A percentile compares a stretch with the other conserved stretches of the same genome.
These are phyloP conservation scores for Acanthamoeba triangularis DNA, from an alignment of 208 protist genomes.

Conservation along the genomic window DNA sequence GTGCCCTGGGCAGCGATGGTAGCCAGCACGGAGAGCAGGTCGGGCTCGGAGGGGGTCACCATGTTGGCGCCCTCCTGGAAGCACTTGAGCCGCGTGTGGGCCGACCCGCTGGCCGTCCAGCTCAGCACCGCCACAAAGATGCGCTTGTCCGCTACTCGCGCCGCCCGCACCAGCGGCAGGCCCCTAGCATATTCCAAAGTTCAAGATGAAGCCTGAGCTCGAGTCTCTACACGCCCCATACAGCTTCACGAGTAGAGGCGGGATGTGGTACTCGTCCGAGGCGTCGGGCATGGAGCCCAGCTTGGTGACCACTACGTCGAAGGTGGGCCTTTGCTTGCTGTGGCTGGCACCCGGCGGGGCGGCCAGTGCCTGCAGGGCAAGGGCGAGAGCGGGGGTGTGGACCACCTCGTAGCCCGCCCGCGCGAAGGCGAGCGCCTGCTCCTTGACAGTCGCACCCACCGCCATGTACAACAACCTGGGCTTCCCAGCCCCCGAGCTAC, in stretches of 20 bases:
- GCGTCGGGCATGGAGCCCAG: background rate
- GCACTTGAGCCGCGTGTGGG: slow-evolving; percentile 12
- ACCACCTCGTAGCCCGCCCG: slow-evolving; percentile 5
- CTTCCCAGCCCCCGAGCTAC: background rate
- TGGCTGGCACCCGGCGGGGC: background rate
- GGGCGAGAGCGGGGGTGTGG: background rate
- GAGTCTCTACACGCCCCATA: background rate
- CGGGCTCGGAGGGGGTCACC: slow-evolving; percentile 11
- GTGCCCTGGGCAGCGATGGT: background rate
- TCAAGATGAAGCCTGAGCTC: background rate
- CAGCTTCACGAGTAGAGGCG: background rate
- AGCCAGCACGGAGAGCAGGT: slow-evolving; percentile 25
- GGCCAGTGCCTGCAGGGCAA: background rate
- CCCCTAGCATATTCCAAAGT: background rate
- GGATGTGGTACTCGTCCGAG: background rate
- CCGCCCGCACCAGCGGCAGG: slow-evolving; percentile 32
- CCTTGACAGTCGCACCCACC: background rate
- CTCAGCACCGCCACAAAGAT: slow-evolving; percentile 48
- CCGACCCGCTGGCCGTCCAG: slow-evolving; percentile 30
- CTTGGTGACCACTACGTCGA: slow-evolving; percentile 47
- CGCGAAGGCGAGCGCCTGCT: background rate
- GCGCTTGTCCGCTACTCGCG: background rate
- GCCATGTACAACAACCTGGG: slow-evolving; percentile 39
- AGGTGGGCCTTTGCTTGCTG: background rate
- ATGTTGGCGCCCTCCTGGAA: slow-evolving; percentile 63